phyloP scores from a whole-genome alignment of 345 rosid species.

The Salix caprea region DNA sequence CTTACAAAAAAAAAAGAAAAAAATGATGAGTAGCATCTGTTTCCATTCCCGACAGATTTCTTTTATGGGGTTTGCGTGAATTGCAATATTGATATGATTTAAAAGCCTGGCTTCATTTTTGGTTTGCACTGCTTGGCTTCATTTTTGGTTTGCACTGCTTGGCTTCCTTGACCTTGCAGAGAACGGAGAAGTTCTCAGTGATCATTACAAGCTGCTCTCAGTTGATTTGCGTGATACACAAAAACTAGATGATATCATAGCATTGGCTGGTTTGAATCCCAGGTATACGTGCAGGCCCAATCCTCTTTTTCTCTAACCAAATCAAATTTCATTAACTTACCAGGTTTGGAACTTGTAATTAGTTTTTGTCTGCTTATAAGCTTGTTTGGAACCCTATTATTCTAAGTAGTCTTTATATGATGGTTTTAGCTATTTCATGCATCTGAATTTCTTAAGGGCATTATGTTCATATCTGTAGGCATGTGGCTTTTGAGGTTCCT shows the following conservation, averaged over 20 bases:
- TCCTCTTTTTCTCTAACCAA: not conserved
- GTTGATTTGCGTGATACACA: slow-evolving; percentile 75
- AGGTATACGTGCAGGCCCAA: slow-evolving; percentile 39
- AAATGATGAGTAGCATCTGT: not conserved
- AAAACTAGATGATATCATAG: slow-evolving; percentile 62
- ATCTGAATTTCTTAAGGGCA: not conserved
- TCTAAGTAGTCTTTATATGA: not conserved
- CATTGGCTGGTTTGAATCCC: slow-evolving; percentile 76
- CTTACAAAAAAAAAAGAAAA: no score
- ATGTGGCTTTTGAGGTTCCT: not conserved
- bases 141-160: slow-evolving; percentile 9
- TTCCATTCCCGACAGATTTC: not conserved
- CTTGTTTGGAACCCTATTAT: not conserved
- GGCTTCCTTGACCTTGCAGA: slow-evolving; percentile 40
- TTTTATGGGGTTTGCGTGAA: not conserved
- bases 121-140: slow-evolving; percentile 5
- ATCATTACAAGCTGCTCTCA: slow-evolving; percentile 85
- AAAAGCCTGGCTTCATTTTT: not conserved
- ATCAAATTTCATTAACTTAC: not conserved
- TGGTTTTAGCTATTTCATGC: not conserved
- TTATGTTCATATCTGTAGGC: not conserved
- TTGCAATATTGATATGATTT: not conserved
- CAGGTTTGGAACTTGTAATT: not conserved
- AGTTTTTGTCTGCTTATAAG: not conserved
- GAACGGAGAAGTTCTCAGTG: slow-evolving; percentile 83